phyloP scores from a whole-genome alignment of 768 basidiomycete species.

The Naganishia randhawae region DNA sequence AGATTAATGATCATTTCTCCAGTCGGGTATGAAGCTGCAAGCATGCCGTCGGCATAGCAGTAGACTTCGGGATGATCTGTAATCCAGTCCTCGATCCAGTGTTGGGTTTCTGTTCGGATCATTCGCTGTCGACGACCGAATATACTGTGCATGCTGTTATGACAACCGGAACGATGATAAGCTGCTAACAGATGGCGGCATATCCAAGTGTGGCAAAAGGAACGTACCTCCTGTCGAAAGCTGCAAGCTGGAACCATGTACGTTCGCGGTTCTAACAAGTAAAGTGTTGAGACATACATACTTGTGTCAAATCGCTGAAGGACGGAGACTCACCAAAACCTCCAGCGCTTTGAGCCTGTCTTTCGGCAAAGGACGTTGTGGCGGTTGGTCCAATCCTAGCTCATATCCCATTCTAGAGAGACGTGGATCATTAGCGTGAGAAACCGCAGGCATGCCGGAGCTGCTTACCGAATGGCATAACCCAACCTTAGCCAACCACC shows the following conservation, averaged over 20 bases:
- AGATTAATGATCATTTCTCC: constrained; percentile 19
- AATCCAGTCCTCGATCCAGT: constrained; percentile 19
- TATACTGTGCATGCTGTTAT: constrained; percentile 17
- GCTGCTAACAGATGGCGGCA: not conserved
- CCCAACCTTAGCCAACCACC: constrained; percentile 28
- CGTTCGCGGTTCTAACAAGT: constrained; percentile 29
- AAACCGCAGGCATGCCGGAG: not conserved
- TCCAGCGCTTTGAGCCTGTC: constrained; percentile 29
- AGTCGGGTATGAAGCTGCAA: constrained; percentile 26
- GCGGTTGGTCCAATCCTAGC: constrained; percentile 27
- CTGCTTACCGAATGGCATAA: constrained; percentile 29
- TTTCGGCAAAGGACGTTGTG: constrained; percentile 26
- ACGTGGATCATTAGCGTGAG: not conserved
- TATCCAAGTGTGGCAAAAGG: not conserved
- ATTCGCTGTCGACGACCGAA: constrained; percentile 26
- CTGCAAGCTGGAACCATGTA: constrained; percentile 28
- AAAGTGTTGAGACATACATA: not conserved
- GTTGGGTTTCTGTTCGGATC: constrained; percentile 27
- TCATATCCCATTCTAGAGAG: constrained; percentile 28
- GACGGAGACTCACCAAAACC: constrained; percentile 14
- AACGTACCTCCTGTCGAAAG: constrained; percentile 29
- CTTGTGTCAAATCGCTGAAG: not conserved
- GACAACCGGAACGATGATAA: not conserved
- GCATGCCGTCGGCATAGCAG: constrained; percentile 33
- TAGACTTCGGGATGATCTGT: constrained; percentile 27